Evolutionary conservation across 345 rosid species (phyloP).

Genomic region (Eucalyptus polybractea): DNA sequence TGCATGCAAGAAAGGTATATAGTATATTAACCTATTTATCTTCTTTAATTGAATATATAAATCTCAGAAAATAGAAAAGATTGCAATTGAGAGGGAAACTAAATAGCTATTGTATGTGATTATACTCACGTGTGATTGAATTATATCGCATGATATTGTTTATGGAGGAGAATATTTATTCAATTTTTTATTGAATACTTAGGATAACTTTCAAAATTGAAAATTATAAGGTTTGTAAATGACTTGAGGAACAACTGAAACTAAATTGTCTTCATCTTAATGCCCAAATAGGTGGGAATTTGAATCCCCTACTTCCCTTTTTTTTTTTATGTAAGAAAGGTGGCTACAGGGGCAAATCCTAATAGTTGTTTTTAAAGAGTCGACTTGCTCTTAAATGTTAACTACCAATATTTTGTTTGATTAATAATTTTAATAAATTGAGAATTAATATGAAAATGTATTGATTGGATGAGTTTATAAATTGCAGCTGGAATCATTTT

Average conservation of each 20-base stretch:
- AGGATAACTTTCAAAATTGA: too few species aligned
- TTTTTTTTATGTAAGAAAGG: accelerated
- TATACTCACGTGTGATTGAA: not conserved
- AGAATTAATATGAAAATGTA: not conserved
- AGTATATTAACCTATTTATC: not conserved
- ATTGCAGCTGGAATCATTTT: not conserved
- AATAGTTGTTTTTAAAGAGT: too few species aligned
- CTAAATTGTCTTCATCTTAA: accelerated
- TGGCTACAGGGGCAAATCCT: accelerated
- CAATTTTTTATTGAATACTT: too few species aligned
- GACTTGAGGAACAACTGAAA: accelerated
- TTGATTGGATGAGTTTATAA: not conserved
- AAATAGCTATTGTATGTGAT: too few species aligned
- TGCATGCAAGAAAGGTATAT: too few species aligned
- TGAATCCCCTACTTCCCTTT: accelerated
- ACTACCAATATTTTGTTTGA: accelerated
- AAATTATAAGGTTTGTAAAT: too few species aligned
- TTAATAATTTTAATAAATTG: too few species aligned
- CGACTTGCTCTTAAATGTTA: too few species aligned
- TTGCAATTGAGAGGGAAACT: not conserved
- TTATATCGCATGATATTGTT: too few species aligned
- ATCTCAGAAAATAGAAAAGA: too few species aligned
- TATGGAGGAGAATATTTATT: too few species aligned
- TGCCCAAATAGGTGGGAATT: accelerated
- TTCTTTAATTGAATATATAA: too few species aligned